Conservation (phyloP, 352 stramenopile species). For the Phytopythium montanum region DNA sequence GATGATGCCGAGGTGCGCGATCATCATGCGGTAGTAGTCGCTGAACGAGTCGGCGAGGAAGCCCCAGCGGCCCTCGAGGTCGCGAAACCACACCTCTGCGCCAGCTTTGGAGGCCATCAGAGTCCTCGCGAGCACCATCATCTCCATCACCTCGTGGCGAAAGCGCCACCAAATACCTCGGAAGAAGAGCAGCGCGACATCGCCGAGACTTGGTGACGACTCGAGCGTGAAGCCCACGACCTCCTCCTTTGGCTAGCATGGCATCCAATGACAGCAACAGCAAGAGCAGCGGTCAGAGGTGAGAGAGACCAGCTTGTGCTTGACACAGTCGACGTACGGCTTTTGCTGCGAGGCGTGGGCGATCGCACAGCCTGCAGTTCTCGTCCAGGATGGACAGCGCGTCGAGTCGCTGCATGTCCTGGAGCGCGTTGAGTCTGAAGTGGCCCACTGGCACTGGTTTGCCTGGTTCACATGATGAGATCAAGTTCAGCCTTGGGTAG, state of each 20-base stretch:
- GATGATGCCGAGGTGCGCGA: conserved; percentile 70
- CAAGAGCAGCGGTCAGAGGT: background rate
- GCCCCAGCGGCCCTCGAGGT: conserved; percentile 55
- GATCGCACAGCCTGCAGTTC: conserved; percentile 38
- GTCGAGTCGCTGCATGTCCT: conserved; percentile 51
- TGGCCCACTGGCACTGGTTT: conserved; percentile 52
- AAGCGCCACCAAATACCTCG: conserved; percentile 14
- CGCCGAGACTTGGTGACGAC: conserved; percentile 51
- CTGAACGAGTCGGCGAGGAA: conserved; percentile 67
- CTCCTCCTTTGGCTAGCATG: conserved; percentile 12
- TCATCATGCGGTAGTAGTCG: conserved; percentile 84
- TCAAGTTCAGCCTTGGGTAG: background rate
- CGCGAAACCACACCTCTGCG: conserved; percentile 63
- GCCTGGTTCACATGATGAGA: conserved; percentile 13
- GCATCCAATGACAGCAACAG: background rate
- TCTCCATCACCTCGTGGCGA: background rate
- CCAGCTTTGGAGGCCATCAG: conserved; percentile 15
- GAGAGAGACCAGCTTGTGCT: background rate
- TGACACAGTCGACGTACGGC: background rate
- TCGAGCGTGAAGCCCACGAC: conserved; percentile 49
- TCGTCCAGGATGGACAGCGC: conserved; percentile 17
- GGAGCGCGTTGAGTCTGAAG: conserved; percentile 57
- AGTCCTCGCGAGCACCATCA: background rate
- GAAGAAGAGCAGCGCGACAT: conserved; percentile 48
- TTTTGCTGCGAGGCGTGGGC: conserved; percentile 20